Base-by-base conservation (phyloP, 345 rosid species). In the Noccaea caerulescens region DNA sequence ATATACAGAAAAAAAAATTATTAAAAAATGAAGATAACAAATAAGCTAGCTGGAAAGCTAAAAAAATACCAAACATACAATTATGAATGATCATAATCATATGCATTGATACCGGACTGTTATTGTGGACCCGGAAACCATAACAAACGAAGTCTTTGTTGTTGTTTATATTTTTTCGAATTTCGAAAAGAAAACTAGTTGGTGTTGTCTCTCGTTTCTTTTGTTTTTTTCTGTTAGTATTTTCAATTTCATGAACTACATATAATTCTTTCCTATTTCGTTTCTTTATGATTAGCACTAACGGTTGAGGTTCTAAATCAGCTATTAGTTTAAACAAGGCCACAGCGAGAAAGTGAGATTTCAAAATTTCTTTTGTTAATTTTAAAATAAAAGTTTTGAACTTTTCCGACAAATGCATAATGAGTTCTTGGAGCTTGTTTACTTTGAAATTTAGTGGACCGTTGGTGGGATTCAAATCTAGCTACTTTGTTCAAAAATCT, bases 11-110 rank as follows among this genome's bases (percentile, higher is more conserved):
- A 46, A 13, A 18, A 32, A 44, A 37, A 1, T 5, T 56, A 9
- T 47, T 47, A 12, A 53, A n/a, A 11, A 46, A 63, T 33, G 41
- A 54, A 56, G 58, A 46, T 63, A 38, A 44, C 33, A 56, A 7
- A 46, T 16, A 63, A 63, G 38, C 38, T 27, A 57, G 76, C 63
- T 72, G 69, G 63, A 62, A 62, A 43, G 54, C 33, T 60, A 50
- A 3, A 55, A 55, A 11, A 62, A 62, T 43, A 53, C 62, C 55
- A 44, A 63, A 54, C n/a, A 52, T 53, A n/a, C 55, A 32, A 12
- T 59, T 50, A 50, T 39, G 34, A 27, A 27, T 27, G 30, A 27
- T 3, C 71, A 53, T 10, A 67, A 45, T 59, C 58, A 50, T 70
- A 59, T 50, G 59, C 69, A 27, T 20, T 20, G 27, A 33, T 33